Evolutionary conservation across 2,329 filamentous ascomycete species (phyloP).

Genomic region (Emmonsia crescens): DNA sequence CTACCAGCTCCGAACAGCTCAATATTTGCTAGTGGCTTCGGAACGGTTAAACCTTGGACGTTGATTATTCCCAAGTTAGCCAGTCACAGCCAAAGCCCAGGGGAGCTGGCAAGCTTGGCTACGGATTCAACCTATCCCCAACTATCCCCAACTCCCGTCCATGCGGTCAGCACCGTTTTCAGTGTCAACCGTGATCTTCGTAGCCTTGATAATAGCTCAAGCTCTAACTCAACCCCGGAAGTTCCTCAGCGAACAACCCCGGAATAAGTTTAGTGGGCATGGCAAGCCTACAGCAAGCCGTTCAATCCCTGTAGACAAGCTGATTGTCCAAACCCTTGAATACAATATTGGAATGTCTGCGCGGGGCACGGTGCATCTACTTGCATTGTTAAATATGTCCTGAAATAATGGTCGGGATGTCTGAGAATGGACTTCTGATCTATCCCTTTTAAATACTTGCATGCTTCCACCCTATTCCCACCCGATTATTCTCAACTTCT

Average conservation of each 20-base stretch:
- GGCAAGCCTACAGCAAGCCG: neutral
- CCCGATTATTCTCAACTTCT: neutral
- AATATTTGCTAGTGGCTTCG: neutral
- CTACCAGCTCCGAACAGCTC: conserved; percentile 1
- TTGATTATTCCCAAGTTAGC: no score
- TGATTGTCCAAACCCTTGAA: neutral
- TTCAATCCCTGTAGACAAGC: neutral
- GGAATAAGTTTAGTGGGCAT: neutral
- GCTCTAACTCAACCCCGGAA: neutral
- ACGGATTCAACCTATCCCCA: neutral
- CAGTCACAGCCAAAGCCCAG: neutral
- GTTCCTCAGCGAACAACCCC: neutral
- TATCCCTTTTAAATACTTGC: neutral
- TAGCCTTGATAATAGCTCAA: neutral
- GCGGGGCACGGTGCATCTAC: neutral
- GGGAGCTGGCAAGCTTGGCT: neutral
- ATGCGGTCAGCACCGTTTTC: neutral
- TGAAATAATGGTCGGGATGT: neutral
- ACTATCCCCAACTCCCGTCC: neutral
- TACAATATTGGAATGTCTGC: neutral
- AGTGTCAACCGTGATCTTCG: neutral
- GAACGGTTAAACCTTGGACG: no score
- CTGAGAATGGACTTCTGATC: neutral
- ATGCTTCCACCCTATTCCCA: neutral
- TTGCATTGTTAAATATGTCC: no score